phyloP scores from a whole-genome alignment of 2,329 filamentous ascomycete genomes.

The Alternaria consortialis region DNA sequence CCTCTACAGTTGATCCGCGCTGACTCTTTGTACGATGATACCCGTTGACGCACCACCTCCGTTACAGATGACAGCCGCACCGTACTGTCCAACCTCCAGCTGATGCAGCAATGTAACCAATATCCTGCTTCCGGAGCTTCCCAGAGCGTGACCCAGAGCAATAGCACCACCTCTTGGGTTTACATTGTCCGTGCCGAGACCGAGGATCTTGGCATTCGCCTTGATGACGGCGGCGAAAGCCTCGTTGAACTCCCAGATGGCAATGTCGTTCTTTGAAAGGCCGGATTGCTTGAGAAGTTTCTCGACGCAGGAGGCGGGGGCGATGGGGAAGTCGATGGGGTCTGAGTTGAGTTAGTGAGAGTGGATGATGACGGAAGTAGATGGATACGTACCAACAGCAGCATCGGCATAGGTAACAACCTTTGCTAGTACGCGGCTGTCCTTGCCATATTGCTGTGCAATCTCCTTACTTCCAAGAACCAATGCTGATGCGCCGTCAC shows the following conservation, averaged over 20 bases:
- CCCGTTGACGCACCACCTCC: constrained; percentile 92
- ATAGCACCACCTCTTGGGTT: constrained; percentile 93
- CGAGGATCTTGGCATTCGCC: constrained; percentile 91
- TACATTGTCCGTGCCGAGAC: constrained; percentile 79
- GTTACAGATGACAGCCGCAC: constrained; percentile 95
- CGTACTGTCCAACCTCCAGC: constrained; percentile 90
- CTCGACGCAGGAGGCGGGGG: constrained; percentile 90
- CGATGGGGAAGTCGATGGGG: constrained; percentile 91
- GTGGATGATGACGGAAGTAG: not conserved
- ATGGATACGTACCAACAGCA: constrained; percentile 64
- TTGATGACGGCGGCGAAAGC: constrained; percentile 96
- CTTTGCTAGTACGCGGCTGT: constrained; percentile 83
- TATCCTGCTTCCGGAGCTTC: constrained; percentile 92
- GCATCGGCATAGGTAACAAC: constrained; percentile 90
- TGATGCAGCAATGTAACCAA: constrained; percentile 91
- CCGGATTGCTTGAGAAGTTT: constrained; percentile 88
- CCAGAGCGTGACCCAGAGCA: constrained; percentile 88
- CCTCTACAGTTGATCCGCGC: constrained; percentile 33
- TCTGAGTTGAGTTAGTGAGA: constrained; percentile 56
- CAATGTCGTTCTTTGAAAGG: constrained; percentile 89
- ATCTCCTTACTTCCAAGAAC: constrained; percentile 84
- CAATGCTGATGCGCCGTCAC: constrained; percentile 91
- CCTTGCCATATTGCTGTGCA: constrained; percentile 79
- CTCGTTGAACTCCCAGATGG: constrained; percentile 98
- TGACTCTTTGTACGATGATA: constrained; percentile 84